These are phyloP conservation scores for Schrenkiella parvula DNA, from an alignment of 345 rosid genomes.

Conservation along the genomic window DNA sequence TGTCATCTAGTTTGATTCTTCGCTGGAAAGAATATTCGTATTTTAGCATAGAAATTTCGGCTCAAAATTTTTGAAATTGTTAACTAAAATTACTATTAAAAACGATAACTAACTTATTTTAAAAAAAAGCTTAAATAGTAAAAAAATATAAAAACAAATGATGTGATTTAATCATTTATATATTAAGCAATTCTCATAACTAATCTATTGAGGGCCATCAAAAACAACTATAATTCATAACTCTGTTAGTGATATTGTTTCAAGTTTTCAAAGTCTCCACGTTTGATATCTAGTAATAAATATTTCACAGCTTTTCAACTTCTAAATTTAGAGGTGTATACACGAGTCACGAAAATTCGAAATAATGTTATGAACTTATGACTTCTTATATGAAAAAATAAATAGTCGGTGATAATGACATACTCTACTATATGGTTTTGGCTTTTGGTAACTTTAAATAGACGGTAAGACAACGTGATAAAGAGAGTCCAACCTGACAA, in stretches of 20 bases:
- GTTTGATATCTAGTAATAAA: neutral
- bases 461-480: constrained; percentile 14
- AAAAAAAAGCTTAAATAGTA: neutral
- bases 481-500: neutral
- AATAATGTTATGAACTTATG: neutral
- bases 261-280: neutral
- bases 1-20: too few species aligned
- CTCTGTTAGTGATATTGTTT: neutral
- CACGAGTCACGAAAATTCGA: neutral
- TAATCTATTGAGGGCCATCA: neutral
- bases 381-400: neutral
- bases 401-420: neutral
- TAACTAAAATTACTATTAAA: too few species aligned
- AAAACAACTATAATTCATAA: neutral
- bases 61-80: too few species aligned
- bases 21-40: neutral
- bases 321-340: neutral
- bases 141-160: neutral
- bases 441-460: constrained; percentile 6
- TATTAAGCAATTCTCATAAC: neutral
- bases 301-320: constrained; percentile 6
- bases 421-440: neutral
- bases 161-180: neutral
- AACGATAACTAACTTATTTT: too few species aligned
- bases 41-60: too few species aligned